Base-by-base conservation (phyloP, 352 stramenopile genomes). In the Blastocystis sp. region DNA sequence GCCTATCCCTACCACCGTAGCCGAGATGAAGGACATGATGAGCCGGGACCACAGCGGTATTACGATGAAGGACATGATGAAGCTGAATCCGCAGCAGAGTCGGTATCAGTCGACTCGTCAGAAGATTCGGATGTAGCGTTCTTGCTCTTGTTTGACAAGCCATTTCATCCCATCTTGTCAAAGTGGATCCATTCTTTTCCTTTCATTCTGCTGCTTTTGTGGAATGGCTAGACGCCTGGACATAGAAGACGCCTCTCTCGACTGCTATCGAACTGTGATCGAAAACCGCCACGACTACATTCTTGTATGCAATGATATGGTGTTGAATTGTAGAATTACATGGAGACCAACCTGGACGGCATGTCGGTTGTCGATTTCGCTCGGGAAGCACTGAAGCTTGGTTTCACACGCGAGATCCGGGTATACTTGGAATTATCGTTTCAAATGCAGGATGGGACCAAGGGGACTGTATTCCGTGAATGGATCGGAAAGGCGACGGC, bases 11-110 rank as follows among this genome's bases (percentile, higher is more conserved):
- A 52, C 19, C n/a, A 84, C 74, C 34, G 66, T 84, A 56, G 53
- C 11, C 14, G 74, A 84, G 48, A 84, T 84, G 74, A 66, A 64
- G 48, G 74, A 84, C 66, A 84, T 84, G 74, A 84, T 84, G 74
- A 84, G 74, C 48, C 14, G 74, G 28, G 74, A 84, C n/a, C 74
- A 84, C 48, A 48, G 53, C 2, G 74, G 74, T 19, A 84, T 84
- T 56, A 84, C 74, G 40, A 69, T 84, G 74, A 84, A 84, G 60
- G 74, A 84, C 45, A 84, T 84, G 74, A 84, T 84, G 74, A 84
- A 84, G 56, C 38, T 84, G 45, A 84, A 84, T 56, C 74, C 74
- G 56, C 74, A 84, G 23, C 74, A 84, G 28, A 84, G 74, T n/a
- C 65, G 66, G 41, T 84, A 84, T 38, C 67, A 84, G 34, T 69